Base-by-base conservation (phyloP, 345 rosid genomes). In the Eucalyptus tenuipes region DNA sequence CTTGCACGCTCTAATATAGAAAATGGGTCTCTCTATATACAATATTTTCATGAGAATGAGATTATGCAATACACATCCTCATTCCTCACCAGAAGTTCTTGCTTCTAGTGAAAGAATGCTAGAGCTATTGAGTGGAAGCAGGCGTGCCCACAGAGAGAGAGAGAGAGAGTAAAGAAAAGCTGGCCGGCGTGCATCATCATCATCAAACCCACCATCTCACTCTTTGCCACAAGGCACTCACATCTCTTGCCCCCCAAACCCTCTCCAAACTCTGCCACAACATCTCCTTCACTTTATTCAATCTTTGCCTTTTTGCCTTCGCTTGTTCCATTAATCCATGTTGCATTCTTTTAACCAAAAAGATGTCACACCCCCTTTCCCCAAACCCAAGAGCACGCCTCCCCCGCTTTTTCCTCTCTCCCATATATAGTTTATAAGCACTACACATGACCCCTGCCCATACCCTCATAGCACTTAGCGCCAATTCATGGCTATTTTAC, bases 141-240 rank as follows among this genome's bases (percentile, higher is more conserved):
- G 92, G 97, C 96, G 96, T 95, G 95, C 95, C 94, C 92, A 88
- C 79, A 86, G 90, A 85, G 80, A 48, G 59, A 91, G 87, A 88
- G 88, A 80, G 87, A 87, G 91, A 85, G 47, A 52, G 91, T 90
- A 88, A 87, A 85, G 89, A 89, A 96, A 97, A 96, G 98, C 99
- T 96, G 98, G 98, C 96, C 96, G 97, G 99, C 99, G 97, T 97
- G 99, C 98, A 92, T 91, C 93, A 92, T 91, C 94, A 94, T 94
- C 95, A 95, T 95, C 94, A 49, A 93, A 93, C 95, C 93, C 92
- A 90, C 88, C 90, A 59, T 86, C 88, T 40, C 75, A 75, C 84
- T 22, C 80, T 64, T n/a, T 88, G 89, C 22, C 64, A 82, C 90
- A 87, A 71, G 66, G 87, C 81, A 61, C 85, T 86, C 95, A 90